A percentile compares a stretch with the other conserved stretches of the same genome.
These are phyloP conservation scores for Linum trigynum DNA, from an alignment of 345 rosid genomes.

Conservation along the genomic window DNA sequence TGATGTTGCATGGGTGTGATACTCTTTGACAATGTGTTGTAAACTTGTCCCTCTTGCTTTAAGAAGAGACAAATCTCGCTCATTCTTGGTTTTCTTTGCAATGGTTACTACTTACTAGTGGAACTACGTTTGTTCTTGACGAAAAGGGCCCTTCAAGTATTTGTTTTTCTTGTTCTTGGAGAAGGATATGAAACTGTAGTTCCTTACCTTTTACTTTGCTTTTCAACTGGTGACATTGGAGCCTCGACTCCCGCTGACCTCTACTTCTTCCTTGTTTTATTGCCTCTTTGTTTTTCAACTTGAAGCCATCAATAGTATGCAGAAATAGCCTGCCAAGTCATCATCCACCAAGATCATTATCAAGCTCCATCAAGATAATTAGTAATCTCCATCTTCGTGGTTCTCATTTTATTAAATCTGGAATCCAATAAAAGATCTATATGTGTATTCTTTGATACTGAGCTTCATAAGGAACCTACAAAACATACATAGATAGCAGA, in stretches of 20 bases:
- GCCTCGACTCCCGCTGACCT: neutral
- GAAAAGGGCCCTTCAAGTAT: too few relatives aligned
- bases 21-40: too few relatives aligned
- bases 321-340: neutral
- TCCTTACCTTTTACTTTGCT: too few relatives aligned
- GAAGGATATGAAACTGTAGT: too few relatives aligned
- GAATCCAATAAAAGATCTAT: neutral
- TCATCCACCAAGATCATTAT: neutral
- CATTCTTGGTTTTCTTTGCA: too few relatives aligned
- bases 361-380: neutral
- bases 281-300: neutral
- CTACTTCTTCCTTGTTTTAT: neutral
- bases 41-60: too few relatives aligned
- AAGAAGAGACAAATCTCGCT: too few relatives aligned
- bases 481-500: neutral
- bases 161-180: too few relatives aligned
- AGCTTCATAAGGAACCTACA: neutral
- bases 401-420: neutral
- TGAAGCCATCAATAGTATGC: neutral
- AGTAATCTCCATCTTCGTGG: neutral
- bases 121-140: too few relatives aligned
- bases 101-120: too few relatives aligned
- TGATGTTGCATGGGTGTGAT: too few relatives aligned
- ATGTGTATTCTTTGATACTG: neutral
- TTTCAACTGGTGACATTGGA: too few relatives aligned